These are phyloP conservation scores for Antitrichia curtipendula DNA, from an alignment of 225 moss, liverwort and hornwort species.

Conservation along the genomic window DNA sequence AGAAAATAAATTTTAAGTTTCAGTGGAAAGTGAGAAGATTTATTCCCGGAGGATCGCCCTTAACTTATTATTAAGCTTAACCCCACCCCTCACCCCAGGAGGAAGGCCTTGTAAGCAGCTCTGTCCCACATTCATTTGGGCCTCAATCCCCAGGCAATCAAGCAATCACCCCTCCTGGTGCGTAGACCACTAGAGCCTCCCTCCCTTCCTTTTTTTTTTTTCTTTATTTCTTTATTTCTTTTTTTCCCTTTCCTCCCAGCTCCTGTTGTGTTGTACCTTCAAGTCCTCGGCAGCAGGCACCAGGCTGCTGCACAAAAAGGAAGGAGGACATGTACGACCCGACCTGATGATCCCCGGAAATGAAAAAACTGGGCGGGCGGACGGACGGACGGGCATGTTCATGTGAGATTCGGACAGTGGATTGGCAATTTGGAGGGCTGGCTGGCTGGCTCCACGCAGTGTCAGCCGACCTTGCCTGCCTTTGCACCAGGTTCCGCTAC, in stretches of 20 bases:
- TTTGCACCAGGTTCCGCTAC: neutral
- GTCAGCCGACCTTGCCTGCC: neutral
- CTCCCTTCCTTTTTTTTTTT: no score
- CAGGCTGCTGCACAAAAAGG: neutral
- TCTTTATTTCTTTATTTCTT: no score
- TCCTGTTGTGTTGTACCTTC: neutral
- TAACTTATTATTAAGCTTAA: no score
- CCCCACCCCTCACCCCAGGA: no score
- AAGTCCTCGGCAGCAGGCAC: neutral
- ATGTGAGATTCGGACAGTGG: neutral
- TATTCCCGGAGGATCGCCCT: no score
- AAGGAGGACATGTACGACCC: neutral
- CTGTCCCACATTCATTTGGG: neutral
- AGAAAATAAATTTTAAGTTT: no score
- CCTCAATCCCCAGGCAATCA: constrained; percentile 2
- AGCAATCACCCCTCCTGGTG: neutral
- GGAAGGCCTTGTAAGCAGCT: no score
- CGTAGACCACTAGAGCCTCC: neutral
- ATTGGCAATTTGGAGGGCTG: neutral
- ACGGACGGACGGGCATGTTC: neutral
- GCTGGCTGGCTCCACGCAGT: neutral
- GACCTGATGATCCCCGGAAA: neutral
- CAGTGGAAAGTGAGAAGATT: no score
- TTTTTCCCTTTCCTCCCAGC: neutral
- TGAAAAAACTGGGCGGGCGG: no score